Evolutionary conservation across 2,329 filamentous ascomycete species (phyloP).

Genomic region (Verticillium zaregamsianum): DNA sequence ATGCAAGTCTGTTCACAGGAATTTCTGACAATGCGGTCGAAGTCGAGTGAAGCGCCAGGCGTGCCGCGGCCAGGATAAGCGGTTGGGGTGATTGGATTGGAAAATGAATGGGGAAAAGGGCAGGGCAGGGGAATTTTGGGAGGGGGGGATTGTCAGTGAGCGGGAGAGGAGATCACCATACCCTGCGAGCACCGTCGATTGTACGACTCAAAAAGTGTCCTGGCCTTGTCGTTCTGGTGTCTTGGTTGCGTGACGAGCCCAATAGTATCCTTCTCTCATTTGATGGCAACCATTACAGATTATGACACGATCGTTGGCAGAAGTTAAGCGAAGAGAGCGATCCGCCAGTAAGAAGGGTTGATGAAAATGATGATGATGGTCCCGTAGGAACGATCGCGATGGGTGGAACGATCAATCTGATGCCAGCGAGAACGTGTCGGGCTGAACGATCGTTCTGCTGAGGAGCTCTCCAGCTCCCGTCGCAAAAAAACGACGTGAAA

Average conservation of each 20-base stretch:
- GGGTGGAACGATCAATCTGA: slow-evolving; percentile 1
- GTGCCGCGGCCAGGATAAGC: neutral
- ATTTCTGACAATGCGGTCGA: neutral
- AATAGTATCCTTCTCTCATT: neutral
- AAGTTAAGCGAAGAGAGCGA: neutral
- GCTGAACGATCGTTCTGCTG: neutral
- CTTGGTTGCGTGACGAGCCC: neutral
- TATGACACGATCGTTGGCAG: neutral
- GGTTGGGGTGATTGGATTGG: neutral
- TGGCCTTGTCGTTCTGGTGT: neutral
- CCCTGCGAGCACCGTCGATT: slow-evolving; percentile 1
- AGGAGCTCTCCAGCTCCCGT: neutral
- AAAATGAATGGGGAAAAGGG: neutral
- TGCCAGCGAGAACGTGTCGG: neutral
- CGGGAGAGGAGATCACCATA: slow-evolving; percentile 12
- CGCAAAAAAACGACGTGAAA: neutral
- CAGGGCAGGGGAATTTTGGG: slow-evolving; percentile 6
- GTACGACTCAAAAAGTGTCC: neutral
- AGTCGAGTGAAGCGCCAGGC: neutral
- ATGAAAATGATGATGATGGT: neutral
- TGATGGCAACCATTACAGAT: neutral
- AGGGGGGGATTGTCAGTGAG: neutral
- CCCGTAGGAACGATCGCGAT: neutral
- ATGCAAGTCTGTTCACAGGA: neutral
- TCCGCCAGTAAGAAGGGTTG: neutral